Evolutionary conservation across 495 filamentous ascomycete species (phyloP), one percentile per base, ranked within the genome.

Genomic region (Aspergillus heteromorphus): DNA sequence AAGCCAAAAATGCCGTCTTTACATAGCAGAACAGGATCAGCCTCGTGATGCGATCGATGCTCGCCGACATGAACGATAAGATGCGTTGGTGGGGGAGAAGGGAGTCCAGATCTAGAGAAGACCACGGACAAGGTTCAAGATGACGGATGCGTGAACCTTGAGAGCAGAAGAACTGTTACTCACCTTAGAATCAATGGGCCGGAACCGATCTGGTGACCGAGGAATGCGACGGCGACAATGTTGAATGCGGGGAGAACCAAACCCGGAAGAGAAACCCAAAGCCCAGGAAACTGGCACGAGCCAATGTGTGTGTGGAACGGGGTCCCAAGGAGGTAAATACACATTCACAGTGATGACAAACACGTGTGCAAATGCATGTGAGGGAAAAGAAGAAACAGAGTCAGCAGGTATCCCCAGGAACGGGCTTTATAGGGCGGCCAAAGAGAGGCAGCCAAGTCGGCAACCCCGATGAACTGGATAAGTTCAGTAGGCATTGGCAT

Each of bases 371-470:
- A 38, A 14, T 38, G 11, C 34, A 47, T 47, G 21, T 23, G 43
- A 3, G 29, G 9, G 21, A 29, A 23, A 27, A 11, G 21, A 20
- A n/a, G 29, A 16, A 4, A 7, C 11, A 29, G n/a, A 38, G 11
- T 5, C 13, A 13, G 34, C 11, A 38, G 13, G 34, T 5, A 14
- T 14, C n/a, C 13, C 34, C 34, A 38, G 34, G n/a, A 13, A 9
- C 34, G 34, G 34, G n/a, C 21, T 47, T 47, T 47, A 47, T 47
- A 47, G 43, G 43, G 43, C 27, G 43, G 43, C 43, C n/a, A n/a
- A 27, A 27, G 23, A 29, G 43, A 47, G 13, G 5, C 11, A 47
- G 11, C 34, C 13, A 23, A 47, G 43, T 47, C 43, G 43, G 43
- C 43, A 27, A 47, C 43, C 43, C 43, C 43, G 43, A 47, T 25